phyloP scores from a whole-genome alignment of 2,329 filamentous ascomycete genomes.

The Alternaria tenuissima region DNA sequence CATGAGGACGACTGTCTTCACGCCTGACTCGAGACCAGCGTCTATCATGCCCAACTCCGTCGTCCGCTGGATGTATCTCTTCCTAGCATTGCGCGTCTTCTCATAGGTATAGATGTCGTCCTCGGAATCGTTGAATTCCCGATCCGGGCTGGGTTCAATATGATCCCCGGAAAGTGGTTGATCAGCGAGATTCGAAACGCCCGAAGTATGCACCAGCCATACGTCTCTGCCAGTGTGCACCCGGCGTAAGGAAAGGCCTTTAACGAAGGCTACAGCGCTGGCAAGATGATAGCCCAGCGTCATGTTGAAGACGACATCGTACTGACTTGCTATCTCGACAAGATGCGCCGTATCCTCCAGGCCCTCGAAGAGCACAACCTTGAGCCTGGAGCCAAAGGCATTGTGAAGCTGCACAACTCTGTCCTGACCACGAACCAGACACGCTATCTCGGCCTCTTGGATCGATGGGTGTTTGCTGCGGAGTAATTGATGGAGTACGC shows the following conservation, averaged over 20 bases:
- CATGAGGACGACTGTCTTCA: conserved; percentile 8
- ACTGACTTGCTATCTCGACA: conserved; percentile 8
- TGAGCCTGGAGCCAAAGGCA: conserved; percentile 1
- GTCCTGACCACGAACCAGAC: conserved; percentile 3
- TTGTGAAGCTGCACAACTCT: conserved; percentile 1
- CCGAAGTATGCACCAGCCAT: conserved; percentile 9
- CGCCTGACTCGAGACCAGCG: not conserved
- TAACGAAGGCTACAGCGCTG: not conserved
- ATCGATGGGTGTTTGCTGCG: conserved; percentile 1
- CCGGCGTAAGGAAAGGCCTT: not conserved
- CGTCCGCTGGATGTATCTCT: conserved; percentile 2
- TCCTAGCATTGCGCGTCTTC: conserved; percentile 1
- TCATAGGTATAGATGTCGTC: conserved; percentile 1
- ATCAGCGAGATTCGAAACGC: conserved; percentile 4
- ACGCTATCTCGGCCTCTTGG: conserved; percentile 1
- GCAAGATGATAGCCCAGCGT: conserved; percentile 4
- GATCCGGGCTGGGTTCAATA: not conserved
- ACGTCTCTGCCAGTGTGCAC: conserved; percentile 1
- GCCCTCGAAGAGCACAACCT: conserved; percentile 2
- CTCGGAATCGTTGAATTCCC: not conserved
- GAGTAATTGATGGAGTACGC: conserved; percentile 2
- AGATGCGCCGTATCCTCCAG: conserved; percentile 1
- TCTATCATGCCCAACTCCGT: conserved; percentile 6
- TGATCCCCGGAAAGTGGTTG: conserved; percentile 3
- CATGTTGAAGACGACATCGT: conserved; percentile 6